Evolutionary conservation across 2,329 filamentous ascomycete genomes (phyloP), one percentile per base, ranked within the genome.

Genomic region (Aspergillus sp.): DNA sequence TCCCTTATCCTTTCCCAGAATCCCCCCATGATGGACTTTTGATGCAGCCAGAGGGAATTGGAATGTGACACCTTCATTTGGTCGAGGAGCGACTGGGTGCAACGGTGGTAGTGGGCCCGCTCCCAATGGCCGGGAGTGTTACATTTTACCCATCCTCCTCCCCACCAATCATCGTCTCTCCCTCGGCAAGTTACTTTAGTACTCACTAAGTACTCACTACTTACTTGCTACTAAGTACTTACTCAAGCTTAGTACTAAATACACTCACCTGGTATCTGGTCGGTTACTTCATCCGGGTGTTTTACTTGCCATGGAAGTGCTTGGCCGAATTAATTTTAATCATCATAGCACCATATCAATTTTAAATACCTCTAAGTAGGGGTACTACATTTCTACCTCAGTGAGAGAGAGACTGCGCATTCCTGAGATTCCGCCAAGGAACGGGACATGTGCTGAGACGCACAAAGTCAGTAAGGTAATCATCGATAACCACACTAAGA

Each of bases 71-170:
- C 61, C 52, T 52, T 21, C 7, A 10, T 19, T 19, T 10, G 7
- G n/a, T 42, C 7, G 32, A 36, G 32, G 32, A 19, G n/a, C 15
- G n/a, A 17, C 17, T 61, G 60, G 60, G 65, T 68, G 66, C 65
- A 67, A 68, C 66, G 66, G 66, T 68, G 64, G 64, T 66, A 68
- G 57, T 67, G 63, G 59, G 56, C 42, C 60, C 62, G 59, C 63
- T 65, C 59, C 63, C 49, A 58, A 54, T 58, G 54, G 57, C 52
- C 30, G 62, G 55, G 60, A 68, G 63, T 64, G 66, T 68, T 68
- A 68, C 66, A 68, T 62, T 59, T n/a, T 30, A 8, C 50, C 41
- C 47, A 52, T 48, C 42, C n/a, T 41, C 19, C 21, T 13, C 30
- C 32, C 44, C 52, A 19, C 55, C 17, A 32, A 52, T 57, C 54